A percentile compares a stretch with the other conserved stretches of the same genome.
These are phyloP conservation scores for Sanghuangporus weigelae DNA, from an alignment of 1,284 basidiomycete species.

Conservation along the genomic window DNA sequence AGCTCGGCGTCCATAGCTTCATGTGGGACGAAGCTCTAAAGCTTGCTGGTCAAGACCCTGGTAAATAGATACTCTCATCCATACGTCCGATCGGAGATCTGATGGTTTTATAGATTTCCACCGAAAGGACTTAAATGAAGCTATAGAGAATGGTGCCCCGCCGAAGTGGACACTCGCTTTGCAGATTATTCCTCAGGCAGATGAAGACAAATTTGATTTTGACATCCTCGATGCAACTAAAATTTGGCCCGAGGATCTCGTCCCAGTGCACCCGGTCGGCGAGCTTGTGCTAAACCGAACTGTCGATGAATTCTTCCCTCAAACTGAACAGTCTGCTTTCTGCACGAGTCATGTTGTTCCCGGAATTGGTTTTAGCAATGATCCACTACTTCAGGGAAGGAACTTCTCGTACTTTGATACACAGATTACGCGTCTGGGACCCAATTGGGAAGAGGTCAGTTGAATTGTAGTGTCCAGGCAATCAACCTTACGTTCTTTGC, in stretches of 20 bases:
- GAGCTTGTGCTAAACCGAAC: slow-evolving; percentile 66
- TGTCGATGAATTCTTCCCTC: slow-evolving; percentile 75
- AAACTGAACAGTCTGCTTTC: slow-evolving; percentile 80
- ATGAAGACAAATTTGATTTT: slow-evolving; percentile 74
- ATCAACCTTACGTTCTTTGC: slow-evolving; percentile 22
- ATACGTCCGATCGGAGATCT: neutral
- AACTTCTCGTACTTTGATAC: slow-evolving; percentile 86
- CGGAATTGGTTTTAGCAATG: slow-evolving; percentile 77
- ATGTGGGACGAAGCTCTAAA: slow-evolving; percentile 86
- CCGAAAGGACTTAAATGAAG: slow-evolving; percentile 73
- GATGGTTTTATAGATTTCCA: slow-evolving; percentile 55
- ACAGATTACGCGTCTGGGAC: slow-evolving; percentile 67
- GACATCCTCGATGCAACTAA: slow-evolving; percentile 85
- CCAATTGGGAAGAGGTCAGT: slow-evolving; percentile 64
- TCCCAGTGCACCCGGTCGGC: slow-evolving; percentile 72
- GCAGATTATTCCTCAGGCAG: slow-evolving; percentile 62
- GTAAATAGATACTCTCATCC: slow-evolving; percentile 26
- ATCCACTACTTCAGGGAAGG: slow-evolving; percentile 78
- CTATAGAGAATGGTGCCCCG: slow-evolving; percentile 61
- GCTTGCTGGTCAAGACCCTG: slow-evolving; percentile 73
- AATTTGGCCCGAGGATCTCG: slow-evolving; percentile 73
- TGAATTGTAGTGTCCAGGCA: neutral
- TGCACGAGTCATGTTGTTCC: slow-evolving; percentile 80
- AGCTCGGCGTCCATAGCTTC: slow-evolving; percentile 78
- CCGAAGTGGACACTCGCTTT: slow-evolving; percentile 77